A percentile compares a stretch with the other conserved stretches of the same genome.
Conservation (phyloP, 192 early-diverging fungal genomes). For the Chytriomyces sp. region DNA sequence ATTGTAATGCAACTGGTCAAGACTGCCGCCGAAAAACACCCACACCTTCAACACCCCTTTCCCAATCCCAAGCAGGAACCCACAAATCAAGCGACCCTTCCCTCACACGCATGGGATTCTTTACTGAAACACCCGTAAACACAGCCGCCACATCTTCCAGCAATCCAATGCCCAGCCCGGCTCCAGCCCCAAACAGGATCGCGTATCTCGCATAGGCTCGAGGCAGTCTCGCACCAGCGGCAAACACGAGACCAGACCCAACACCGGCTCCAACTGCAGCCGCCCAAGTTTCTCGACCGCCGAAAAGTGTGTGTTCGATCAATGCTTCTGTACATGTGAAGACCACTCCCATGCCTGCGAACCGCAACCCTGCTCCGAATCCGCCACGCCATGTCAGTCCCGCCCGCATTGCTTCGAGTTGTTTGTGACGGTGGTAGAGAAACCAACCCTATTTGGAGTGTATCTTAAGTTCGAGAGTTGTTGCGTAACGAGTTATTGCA, state of each 20-base stretch:
- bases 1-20: too few species aligned
- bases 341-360: constrained; percentile 64
- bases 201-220: constrained; percentile 47
- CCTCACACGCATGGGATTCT: constrained; percentile 28
- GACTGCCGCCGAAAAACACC: constrained; percentile 22
- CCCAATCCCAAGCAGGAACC: constrained; percentile 42
- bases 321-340: constrained; percentile 69
- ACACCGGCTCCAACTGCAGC: constrained; percentile 72
- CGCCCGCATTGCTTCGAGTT: constrained; percentile 74
- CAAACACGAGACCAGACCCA: constrained; percentile 64
- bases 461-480: too few species aligned
- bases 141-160: constrained; percentile 40
- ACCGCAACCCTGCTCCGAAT: constrained; percentile 53
- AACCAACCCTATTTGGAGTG: constrained; percentile 86
- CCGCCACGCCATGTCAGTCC: constrained; percentile 53
- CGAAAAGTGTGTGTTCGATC: constrained; percentile 45
- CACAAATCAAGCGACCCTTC: constrained; percentile 38
- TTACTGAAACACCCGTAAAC: constrained; percentile 41
- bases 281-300: constrained; percentile 61
- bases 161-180: constrained; percentile 38
- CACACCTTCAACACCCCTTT: constrained; percentile 9
- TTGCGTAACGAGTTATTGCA: too few species aligned
- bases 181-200: constrained; percentile 35
- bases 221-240: constrained; percentile 45
- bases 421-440: constrained; percentile 89